Evolutionary conservation across 805 yeast species (phyloP).

Genomic region (Pichia sporocuriosa): DNA sequence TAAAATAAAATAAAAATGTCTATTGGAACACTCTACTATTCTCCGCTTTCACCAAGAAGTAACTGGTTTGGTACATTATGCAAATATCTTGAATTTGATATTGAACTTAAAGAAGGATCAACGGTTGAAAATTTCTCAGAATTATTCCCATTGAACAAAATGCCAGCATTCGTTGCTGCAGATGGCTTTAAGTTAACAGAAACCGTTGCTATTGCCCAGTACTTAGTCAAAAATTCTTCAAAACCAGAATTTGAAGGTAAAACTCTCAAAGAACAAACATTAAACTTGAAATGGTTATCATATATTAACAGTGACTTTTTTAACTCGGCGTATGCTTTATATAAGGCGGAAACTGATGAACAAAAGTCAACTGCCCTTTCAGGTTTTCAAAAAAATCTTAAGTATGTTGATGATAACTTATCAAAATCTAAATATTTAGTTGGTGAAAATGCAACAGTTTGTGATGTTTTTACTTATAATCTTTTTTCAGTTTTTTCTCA

Average conservation of each 20-base stretch:
- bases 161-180: conserved; percentile 60
- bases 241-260: conserved; percentile 48
- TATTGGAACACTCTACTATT: conserved; percentile 16
- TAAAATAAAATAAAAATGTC: conserved; percentile 3
- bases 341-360: conserved; percentile 3
- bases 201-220: conserved; percentile 52
- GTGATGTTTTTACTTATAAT: conserved; percentile 6
- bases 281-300: conserved; percentile 69
- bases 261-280: conserved; percentile 51
- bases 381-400: background rate
- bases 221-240: conserved; percentile 31
- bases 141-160: conserved; percentile 54
- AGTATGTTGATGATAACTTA: conserved; percentile 5
- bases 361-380: background rate
- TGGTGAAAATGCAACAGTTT: conserved; percentile 1
- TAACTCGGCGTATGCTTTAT: no score
- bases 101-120: conserved; percentile 36
- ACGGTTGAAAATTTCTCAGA: conserved; percentile 36
- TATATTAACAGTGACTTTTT: no score
- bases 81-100: conserved; percentile 49
- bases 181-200: conserved; percentile 63
- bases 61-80: conserved; percentile 40
- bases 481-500: no score
- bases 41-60: conserved; percentile 28
- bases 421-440: conserved; percentile 1